These are phyloP conservation scores for Physcomitrium patens DNA, from an alignment of 225 moss, liverwort and hornwort species.

Conservation along the genomic window DNA sequence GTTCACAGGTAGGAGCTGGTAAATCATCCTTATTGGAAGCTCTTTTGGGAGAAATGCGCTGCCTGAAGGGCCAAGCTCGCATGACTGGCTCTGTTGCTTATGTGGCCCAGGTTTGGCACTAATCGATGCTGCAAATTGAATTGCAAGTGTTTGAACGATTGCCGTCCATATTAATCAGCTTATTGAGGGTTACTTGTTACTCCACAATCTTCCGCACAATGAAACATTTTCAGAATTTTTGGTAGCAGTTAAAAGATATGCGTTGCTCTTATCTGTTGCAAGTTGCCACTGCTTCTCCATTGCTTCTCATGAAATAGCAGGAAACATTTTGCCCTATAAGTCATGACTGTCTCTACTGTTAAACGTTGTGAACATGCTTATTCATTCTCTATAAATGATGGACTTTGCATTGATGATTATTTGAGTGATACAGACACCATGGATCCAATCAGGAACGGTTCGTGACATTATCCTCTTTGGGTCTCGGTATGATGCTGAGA, in stretches of 20 bases:
- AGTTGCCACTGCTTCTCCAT: conserved; percentile 22
- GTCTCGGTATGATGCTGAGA: conserved; percentile 63
- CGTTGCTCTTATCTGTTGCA: conserved; percentile 8
- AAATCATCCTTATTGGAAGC: conserved; percentile 87
- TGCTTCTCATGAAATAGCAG: not conserved
- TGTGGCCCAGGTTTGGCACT: conserved; percentile 70
- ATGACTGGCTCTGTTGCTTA: conserved; percentile 73
- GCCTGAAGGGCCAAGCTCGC: conserved; percentile 62
- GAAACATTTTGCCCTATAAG: not conserved
- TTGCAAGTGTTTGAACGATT: not conserved
- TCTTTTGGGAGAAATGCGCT: conserved; percentile 90
- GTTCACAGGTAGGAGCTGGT: conserved; percentile 79
- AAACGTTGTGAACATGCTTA: conserved; percentile 11
- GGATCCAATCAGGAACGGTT: conserved; percentile 91
- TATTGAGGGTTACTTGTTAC: conserved; percentile 16
- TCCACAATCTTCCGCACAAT: conserved; percentile 15
- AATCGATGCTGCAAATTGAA: conserved; percentile 18
- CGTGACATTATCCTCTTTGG: conserved; percentile 92
- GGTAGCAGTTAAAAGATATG: not conserved
- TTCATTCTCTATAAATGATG: not conserved
- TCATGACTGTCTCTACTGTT: not conserved
- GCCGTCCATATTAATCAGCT: conserved; percentile 13
- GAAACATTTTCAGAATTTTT: conserved; percentile 5
- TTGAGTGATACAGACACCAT: conserved; percentile 63
- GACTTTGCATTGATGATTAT: conserved; percentile 18